Evolutionary conservation across 176 grass and related monocot genomes (phyloP).

Genomic region (Paspalum notatum): DNA sequence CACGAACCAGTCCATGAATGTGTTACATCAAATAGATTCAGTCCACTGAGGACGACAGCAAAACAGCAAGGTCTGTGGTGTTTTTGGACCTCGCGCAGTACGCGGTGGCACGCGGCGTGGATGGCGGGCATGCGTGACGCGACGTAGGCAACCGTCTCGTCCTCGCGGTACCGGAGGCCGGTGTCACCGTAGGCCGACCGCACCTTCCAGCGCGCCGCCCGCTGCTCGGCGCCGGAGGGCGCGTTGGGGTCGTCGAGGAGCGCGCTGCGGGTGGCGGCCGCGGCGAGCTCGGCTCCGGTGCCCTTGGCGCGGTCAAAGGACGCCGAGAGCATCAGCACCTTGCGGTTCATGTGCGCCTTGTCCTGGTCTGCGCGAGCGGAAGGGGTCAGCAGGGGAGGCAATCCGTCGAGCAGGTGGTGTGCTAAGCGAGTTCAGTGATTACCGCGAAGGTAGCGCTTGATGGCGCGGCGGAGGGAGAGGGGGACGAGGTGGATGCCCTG

Average conservation of each 20-base stretch:
- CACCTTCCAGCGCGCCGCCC: slow-evolving; percentile 75
- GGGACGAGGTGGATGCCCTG: slow-evolving; percentile 76
- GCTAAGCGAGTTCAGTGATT: not conserved
- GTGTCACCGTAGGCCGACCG: slow-evolving; percentile 78
- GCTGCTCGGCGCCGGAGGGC: slow-evolving; percentile 47
- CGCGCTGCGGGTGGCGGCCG: slow-evolving; percentile 50
- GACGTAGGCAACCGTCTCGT: slow-evolving; percentile 86
- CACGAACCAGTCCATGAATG: not conserved
- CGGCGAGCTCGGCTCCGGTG: slow-evolving; percentile 64
- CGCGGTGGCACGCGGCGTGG: slow-evolving; percentile 79
- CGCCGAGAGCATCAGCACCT: slow-evolving; percentile 68
- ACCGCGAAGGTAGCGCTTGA: slow-evolving; percentile 86
- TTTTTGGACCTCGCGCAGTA: slow-evolving; percentile 75
- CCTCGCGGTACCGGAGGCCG: slow-evolving; percentile 71
- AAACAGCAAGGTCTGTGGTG: not conserved
- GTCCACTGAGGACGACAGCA: not conserved
- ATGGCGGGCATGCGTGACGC: slow-evolving; percentile 92
- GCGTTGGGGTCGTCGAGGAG: slow-evolving; percentile 68
- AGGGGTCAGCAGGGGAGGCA: not conserved
- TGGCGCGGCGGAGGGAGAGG: slow-evolving; percentile 77
- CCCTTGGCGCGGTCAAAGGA: slow-evolving; percentile 77
- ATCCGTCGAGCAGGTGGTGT: slow-evolving; percentile 42
- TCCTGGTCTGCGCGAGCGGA: slow-evolving; percentile 48
- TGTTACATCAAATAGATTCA: not conserved
- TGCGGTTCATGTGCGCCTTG: slow-evolving; percentile 78